Base-by-base conservation (phyloP, 2,329 filamentous ascomycete genomes). In the Sarocladiaceae sp. region DNA sequence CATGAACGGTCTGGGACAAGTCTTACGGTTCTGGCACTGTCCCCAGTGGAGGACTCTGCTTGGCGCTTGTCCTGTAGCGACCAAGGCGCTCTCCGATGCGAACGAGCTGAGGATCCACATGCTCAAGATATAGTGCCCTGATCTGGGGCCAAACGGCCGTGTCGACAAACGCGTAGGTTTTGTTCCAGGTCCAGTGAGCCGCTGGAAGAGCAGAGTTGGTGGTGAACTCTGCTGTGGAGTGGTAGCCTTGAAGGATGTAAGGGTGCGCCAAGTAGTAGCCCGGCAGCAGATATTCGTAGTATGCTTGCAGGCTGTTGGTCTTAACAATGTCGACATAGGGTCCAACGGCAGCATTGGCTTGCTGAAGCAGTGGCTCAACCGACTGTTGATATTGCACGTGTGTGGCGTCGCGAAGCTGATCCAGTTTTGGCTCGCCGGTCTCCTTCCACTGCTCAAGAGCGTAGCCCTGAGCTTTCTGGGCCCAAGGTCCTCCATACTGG, bases 31-130 rank as follows among this genome's bases (percentile, higher is more conserved):
- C 32, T 16, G 40, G n/a, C 31, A 19, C 13, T 13, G 31, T 9
- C n/a, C 19, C 31, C 23, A 16, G 37, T 7, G 19, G 9, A 12
- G 68, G 63, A 20, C 54, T 48, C 56, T 49, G 29, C 35, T 52
- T 45, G 16, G 45, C 54, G 48, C 62, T 62, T 40, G 64, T 66
- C 35, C 67, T 82, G 63, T 89, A 87, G 39, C 85, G 74, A 32
- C 89, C 90, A 10, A 98, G 76, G 35, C 90, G 82, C 67, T 96
- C 85, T 11, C 88, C 87, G 56, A 98, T 97, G 55, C 89, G 88
- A 46, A 91, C 78, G 12, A 98, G 74, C 64, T 98, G 94, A 12
- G 94, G 94, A 66, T 97, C 90, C 3, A 98, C 90, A 55, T 95
- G 95, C 58, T 95, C 83, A 10, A 83, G 78, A 58, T 97, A 97